Evolutionary conservation across 2,329 filamentous ascomycete species (phyloP).

Genomic region (Ceratocystis alfenasii): DNA sequence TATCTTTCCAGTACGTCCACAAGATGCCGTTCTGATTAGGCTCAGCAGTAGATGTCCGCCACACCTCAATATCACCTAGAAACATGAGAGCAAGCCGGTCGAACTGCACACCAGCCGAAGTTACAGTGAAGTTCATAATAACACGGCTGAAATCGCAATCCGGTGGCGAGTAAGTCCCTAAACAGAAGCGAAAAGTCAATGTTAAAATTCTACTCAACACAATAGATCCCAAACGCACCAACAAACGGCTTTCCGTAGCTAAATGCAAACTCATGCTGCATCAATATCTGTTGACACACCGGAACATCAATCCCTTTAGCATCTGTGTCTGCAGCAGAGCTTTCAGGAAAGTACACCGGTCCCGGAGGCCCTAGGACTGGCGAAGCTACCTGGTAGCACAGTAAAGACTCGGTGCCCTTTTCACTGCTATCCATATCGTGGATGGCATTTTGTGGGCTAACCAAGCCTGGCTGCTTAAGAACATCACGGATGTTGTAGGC

Average conservation of each 20-base stretch:
- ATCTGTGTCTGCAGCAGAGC: constrained; percentile 17
- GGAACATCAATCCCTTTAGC: constrained; percentile 21
- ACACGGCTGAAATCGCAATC: constrained; percentile 60
- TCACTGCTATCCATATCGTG: not conserved
- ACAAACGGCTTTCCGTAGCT: constrained; percentile 66
- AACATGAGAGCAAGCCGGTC: constrained; percentile 68
- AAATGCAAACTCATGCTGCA: constrained; percentile 57
- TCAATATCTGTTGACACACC: constrained; percentile 45
- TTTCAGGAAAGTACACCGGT: constrained; percentile 24
- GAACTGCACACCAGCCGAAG: constrained; percentile 59
- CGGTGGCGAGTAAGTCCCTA: constrained; percentile 55
- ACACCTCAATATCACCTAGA: constrained; percentile 67
- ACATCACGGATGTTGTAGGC: not conserved
- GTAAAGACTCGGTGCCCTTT: constrained; percentile 23
- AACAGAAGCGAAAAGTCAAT: too few relatives aligned
- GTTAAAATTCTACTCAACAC: too few relatives aligned
- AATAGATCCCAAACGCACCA: constrained; percentile 35
- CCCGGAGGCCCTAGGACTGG: constrained; percentile 46
- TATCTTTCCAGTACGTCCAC: constrained; percentile 69
- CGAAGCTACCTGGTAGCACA: constrained; percentile 58
- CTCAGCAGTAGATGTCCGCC: constrained; percentile 71
- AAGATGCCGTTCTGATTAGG: constrained; percentile 57
- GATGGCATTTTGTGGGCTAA: not conserved
- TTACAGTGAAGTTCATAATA: constrained; percentile 63
- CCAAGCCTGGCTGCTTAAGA: not conserved